Percentiles rank a stretch among this genome's conserved stretches.
Evolutionary conservation across 495 filamentous ascomycete species (phyloP).

Genomic region (Haplographium delicatum): DNA sequence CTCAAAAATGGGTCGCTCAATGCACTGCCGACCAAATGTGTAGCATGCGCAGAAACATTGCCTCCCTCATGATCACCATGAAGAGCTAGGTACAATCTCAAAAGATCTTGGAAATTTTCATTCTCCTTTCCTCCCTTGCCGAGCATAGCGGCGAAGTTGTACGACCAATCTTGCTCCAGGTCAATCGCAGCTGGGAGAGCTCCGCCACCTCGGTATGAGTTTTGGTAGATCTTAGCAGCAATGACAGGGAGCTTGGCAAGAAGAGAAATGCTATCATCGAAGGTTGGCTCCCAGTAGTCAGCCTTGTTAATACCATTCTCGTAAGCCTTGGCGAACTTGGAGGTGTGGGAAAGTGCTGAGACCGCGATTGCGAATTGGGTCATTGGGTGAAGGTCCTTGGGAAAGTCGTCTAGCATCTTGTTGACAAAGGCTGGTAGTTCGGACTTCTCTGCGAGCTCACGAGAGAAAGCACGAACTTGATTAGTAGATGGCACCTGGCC

Average conservation of each 20-base stretch:
- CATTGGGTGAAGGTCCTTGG: constrained; percentile 89
- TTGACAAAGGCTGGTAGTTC: constrained; percentile 77
- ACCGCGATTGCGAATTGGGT: constrained; percentile 95
- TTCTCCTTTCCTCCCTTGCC: constrained; percentile 82
- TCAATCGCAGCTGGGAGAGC: constrained; percentile 74
- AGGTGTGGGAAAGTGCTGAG: constrained; percentile 86
- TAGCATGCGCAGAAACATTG: constrained; percentile 96
- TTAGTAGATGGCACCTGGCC: constrained; percentile 79
- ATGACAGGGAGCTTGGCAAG: constrained; percentile 96
- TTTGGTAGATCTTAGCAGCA: constrained; percentile 95
- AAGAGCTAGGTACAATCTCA: constrained; percentile 88
- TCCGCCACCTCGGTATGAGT: constrained; percentile 71
- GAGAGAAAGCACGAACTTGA: constrained; percentile 77
- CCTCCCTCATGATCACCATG: constrained; percentile 98
- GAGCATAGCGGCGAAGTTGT: constrained; percentile 96
- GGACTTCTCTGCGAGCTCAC: constrained; percentile 82
- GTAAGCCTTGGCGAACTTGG: constrained; percentile 87
- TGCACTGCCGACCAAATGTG: constrained; percentile 93
- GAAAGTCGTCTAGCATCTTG: constrained; percentile 87
- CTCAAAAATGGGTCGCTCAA: constrained; percentile 92
- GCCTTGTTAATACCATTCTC: constrained; percentile 85
- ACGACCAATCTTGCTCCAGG: constrained; percentile 85
- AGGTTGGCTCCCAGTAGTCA: constrained; percentile 98
- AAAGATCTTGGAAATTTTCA: constrained; percentile 90
- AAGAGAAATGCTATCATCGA: constrained; percentile 90